Evolutionary conservation across 176 grass and related monocot genomes (phyloP).

Genomic region (Pontederia paniculata): DNA sequence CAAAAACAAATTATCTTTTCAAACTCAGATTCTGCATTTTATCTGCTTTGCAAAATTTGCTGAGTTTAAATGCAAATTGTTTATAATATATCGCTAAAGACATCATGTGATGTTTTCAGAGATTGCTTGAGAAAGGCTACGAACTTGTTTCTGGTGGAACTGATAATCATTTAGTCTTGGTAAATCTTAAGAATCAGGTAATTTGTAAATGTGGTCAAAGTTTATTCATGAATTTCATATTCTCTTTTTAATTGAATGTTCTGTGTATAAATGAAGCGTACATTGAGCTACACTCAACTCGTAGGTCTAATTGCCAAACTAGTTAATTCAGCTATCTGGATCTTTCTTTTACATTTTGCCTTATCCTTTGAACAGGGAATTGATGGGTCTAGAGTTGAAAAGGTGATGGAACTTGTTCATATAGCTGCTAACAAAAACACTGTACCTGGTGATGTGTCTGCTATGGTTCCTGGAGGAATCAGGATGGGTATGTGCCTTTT

Average conservation of each 20-base stretch:
- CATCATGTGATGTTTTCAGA: slow-evolving; percentile 19
- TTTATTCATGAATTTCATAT: too few species aligned
- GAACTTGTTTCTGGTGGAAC: slow-evolving; percentile 96
- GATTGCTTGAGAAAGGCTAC: slow-evolving; percentile 59
- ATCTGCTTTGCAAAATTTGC: neutral
- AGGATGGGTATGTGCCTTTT: slow-evolving; percentile 71
- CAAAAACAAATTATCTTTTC: too few species aligned
- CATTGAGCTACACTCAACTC: neutral
- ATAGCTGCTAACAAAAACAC: slow-evolving; percentile 99
- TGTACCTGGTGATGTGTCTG: slow-evolving; percentile 96
- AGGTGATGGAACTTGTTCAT: slow-evolving; percentile 83
- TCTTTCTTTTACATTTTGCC: neutral
- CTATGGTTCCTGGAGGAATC: slow-evolving; percentile 99
- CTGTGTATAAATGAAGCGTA: too few species aligned
- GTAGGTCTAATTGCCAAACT: neutral
- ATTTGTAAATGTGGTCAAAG: slow-evolving; percentile 10
- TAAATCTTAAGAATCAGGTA: slow-evolving; percentile 97
- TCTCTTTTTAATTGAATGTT: too few species aligned
- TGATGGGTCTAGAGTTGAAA: slow-evolving; percentile 96
- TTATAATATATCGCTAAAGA: neutral
- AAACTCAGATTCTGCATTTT: neutral
- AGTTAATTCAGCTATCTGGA: slow-evolving; percentile 12
- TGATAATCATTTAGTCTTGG: slow-evolving; percentile 98
- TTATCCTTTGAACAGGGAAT: slow-evolving; percentile 40
- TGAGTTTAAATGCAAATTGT: neutral